Evolutionary conservation across 1,284 basidiomycete genomes (phyloP), one percentile per base, ranked within the genome.

Genomic region (Grifola frondosa): DNA sequence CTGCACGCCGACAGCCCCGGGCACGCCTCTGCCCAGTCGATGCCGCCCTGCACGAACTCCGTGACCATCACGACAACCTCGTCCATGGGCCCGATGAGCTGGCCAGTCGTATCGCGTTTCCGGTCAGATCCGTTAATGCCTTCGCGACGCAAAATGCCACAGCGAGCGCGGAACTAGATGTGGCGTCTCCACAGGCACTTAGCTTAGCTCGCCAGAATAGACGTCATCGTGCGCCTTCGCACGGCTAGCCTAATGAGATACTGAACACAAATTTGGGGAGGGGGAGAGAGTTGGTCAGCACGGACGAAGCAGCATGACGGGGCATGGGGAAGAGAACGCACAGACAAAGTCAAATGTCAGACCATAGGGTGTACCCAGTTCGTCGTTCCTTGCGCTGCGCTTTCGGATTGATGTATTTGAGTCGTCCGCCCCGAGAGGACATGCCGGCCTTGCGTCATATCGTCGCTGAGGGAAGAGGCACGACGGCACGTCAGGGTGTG

Each of bases 301-400:
- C 6, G 15, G 13, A 19, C 20, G 29, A 41, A 33, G 10, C n/a
- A 30, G n/a, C n/a, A n/a, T n/a, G 25, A 41, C 23, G 22, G 38
- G 19, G 30, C 34, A 40, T 39, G 36, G 32, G 42, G 55, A 39
- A 48, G 26, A 62, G 36, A 22, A 83, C 88, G 68, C 66, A 91
- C 93, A 95, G 20, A 95, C 96, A 74, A 99, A 99, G 70, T 99
- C 96, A 50, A 99, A 78, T 5, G 97, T 99, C 55, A 95, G 78
- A 41, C 96, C 96, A 64, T 90, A 99, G 3, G 96, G 96, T 26
- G 96, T 99, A 55, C 96, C 96, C 31, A 99, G 81, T 71, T 99
- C 97, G 70, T 99, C 96, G 70, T 98, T 99, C 51, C 97, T 83
- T 23, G 97, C 84, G 68, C 99, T 99, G 28, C 97, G 91, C 73